Base-by-base conservation (phyloP, 148 eudicot genomes). In the Vaccinium corymbosum region DNA sequence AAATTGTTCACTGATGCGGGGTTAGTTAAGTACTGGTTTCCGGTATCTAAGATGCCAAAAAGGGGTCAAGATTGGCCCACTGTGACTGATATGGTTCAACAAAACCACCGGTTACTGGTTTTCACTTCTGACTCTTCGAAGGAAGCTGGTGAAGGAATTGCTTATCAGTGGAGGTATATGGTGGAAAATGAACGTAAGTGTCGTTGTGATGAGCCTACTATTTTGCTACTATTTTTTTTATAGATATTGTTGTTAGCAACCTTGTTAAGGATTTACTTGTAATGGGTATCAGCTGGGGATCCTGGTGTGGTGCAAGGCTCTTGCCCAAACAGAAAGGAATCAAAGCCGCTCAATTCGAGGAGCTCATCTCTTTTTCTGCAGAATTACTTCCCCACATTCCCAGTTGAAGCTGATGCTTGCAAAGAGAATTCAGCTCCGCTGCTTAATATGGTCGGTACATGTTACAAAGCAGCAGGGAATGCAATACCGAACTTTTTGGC, bases 101-200 rank as follows among this genome's bases (percentile, higher is more conserved):
- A 91, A 32, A 95, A 97, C 85, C 90, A 95, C 51, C 86, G 98
- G 29, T 93, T 97, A 81, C 86, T 97, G 86, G 99, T 97, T 88
- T 97, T 97, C 84, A 97, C 99, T 29, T 97, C 98, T n/a, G 98
- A 95, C 86, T 86, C 94, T 83, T 93, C 98, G 11, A 97, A 97
- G 87, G 99, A 97, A 89, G 93, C 89, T n/a, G 61, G 78, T 29
- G 99, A 97, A 90, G 99, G 99, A 81, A 87, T 97, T 74, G 99
- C 99, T 83, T 95, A 95, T 78, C 98, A 97, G 83, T 97, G 99
- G 99, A 97, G 90, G 89, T 95, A 97, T 90, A 92, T 97, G 94
- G 91, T 93, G 82, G 99, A 97, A 89, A 97, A 97, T 82, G 98
- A 93, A 74, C 59, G 98, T 97, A 88, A 92, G 97, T 87, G 42